Conservation (phyloP, 1,284 basidiomycete species). For the Rhodotorula sp. region DNA sequence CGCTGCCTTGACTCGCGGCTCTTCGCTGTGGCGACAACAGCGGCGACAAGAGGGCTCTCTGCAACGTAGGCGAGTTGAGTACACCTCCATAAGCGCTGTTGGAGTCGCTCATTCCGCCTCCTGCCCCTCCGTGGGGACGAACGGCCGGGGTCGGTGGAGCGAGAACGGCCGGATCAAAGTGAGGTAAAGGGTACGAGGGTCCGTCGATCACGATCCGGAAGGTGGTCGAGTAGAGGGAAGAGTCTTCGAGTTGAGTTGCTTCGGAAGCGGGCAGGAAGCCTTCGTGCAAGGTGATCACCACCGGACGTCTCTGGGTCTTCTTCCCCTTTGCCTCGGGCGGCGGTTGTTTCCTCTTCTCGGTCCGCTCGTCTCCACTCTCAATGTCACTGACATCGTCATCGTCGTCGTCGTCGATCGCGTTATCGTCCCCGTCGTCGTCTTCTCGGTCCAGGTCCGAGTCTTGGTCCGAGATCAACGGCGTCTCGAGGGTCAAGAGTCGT, state of each 20-base stretch:
- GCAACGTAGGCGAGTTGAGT: slow-evolving; percentile 33
- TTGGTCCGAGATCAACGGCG: slow-evolving; percentile 10
- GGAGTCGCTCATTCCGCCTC: not conserved
- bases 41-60: slow-evolving; percentile 28
- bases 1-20: slow-evolving; percentile 18
- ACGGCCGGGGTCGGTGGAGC: slow-evolving; percentile 25
- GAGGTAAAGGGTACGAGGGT: slow-evolving; percentile 17
- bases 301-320: not conserved
- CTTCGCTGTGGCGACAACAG: slow-evolving; percentile 28
- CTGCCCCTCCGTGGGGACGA: slow-evolving; percentile 2
- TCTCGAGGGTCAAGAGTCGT: slow-evolving; percentile 23
- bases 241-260: not conserved
- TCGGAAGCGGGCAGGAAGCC: slow-evolving; percentile 18
- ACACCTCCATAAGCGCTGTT: not conserved
- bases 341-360: no score
- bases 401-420: slow-evolving; percentile 3
- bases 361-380: not conserved
- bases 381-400: not conserved
- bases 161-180: slow-evolving; percentile 26
- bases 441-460: not conserved
- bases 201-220: slow-evolving; percentile 34
- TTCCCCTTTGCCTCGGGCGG: not conserved
- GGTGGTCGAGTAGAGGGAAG: slow-evolving; percentile 28
- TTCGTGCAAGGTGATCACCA: slow-evolving; percentile 26
- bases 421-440: slow-evolving; percentile 3